Percentiles rank a stretch among this genome's conserved stretches.
Evolutionary conservation across 1,284 basidiomycete species (phyloP).

Genomic region (Sphaerobolus stellatus): DNA sequence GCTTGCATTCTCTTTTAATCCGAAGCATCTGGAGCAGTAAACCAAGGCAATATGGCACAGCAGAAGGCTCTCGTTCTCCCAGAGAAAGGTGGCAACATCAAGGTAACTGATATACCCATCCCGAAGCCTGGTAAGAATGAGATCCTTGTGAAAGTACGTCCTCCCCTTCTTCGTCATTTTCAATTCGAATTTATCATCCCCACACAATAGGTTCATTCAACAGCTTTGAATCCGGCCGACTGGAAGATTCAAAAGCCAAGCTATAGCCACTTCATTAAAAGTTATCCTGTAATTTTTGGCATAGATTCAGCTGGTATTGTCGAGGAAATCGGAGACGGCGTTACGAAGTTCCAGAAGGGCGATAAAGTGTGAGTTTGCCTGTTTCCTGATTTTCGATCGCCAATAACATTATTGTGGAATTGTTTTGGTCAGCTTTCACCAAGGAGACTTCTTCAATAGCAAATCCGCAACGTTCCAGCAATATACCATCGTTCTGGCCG

Average conservation of each 20-base stretch:
- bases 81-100: constrained; percentile 22
- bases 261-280: constrained; percentile 25
- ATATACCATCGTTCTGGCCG: constrained; percentile 42
- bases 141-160: constrained; percentile 45
- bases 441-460: constrained; percentile 38
- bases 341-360: constrained; percentile 50
- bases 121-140: constrained; percentile 41
- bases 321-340: constrained; percentile 50
- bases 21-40: no score
- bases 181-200: no score
- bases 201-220: constrained; percentile 21
- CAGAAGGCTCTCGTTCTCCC: constrained; percentile 30
- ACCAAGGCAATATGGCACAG: constrained; percentile 3
- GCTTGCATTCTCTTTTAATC: no score
- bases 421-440: constrained; percentile 41
- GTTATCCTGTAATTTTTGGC: constrained; percentile 51
- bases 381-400: no score
- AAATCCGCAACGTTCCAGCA: constrained; percentile 49
- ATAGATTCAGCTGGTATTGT: constrained; percentile 59
- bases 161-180: no score
- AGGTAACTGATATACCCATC: constrained; percentile 25
- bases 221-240: constrained; percentile 50
- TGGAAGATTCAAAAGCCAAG: constrained; percentile 42
- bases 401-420: neutral
- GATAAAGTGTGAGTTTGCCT: constrained; percentile 52